phyloP scores from a whole-genome alignment of 768 basidiomycete genomes.

The Trametes sanguinea region DNA sequence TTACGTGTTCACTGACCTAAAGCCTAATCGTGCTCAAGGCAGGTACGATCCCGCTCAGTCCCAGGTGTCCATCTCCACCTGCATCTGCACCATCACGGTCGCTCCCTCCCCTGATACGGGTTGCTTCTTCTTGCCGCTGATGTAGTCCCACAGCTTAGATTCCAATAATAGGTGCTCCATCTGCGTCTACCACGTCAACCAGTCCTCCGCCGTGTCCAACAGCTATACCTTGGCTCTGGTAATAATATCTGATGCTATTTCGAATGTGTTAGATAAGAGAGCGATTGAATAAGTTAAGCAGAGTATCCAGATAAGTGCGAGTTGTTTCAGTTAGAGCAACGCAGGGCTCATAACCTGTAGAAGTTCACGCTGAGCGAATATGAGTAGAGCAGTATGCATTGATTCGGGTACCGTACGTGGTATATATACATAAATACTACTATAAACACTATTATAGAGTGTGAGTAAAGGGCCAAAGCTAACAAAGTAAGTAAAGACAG shows the following conservation, averaged over 20 bases:
- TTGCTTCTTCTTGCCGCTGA: not conserved
- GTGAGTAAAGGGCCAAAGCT: too few relatives aligned
- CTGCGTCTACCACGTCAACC: not conserved
- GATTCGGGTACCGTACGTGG: too few relatives aligned
- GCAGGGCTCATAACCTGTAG: constrained; percentile 7
- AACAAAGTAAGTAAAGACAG: too few relatives aligned
- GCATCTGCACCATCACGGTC: not conserved
- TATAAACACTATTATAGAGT: too few relatives aligned
- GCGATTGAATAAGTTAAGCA: not conserved
- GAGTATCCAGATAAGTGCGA: not conserved
- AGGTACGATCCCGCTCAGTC: constrained; percentile 33
- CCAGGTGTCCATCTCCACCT: constrained; percentile 30
- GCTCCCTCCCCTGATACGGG: not conserved
- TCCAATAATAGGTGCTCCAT: constrained; percentile 2
- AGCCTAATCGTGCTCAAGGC: constrained; percentile 25
- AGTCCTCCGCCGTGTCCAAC: constrained; percentile 3
- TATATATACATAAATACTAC: too few relatives aligned
- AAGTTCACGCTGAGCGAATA: not conserved
- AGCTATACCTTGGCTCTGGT: not conserved
- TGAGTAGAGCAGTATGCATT: too few relatives aligned
- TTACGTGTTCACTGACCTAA: constrained; percentile 28
- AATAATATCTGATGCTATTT: not conserved
- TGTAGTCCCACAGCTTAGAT: constrained; percentile 10
- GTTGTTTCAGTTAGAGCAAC: not conserved
- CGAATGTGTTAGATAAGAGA: not conserved